Evolutionary conservation across 495 filamentous ascomycete genomes (phyloP), one percentile per base, ranked within the genome.

Genomic region (Letharia columbiana): DNA sequence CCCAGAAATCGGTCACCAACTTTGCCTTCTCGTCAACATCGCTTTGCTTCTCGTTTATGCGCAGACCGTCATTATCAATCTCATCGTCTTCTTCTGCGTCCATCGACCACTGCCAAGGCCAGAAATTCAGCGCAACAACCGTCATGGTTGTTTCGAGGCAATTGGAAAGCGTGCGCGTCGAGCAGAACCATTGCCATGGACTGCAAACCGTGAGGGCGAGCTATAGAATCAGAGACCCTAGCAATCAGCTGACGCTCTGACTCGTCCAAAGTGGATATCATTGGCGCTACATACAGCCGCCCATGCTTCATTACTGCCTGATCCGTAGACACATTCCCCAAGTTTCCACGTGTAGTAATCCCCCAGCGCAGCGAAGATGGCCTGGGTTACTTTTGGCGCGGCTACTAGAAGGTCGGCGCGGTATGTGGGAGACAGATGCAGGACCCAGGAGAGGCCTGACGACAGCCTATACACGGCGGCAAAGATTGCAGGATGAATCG

Each of bases 121-220:
- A 98, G 64, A 86, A 83, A 69, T 84, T 83, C 20, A 97, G 77
- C 8, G 92, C 94, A 63, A 85, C 79, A 64, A 90, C 80, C 18
- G 94, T 97, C 67, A 99, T 72, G 5, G 88, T 90, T 1, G 90
- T 95, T 78, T 99, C 94, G 12, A 96, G 77, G 63, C 87, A 94
- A 76, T 98, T 99, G 50, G 92, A 97, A 62, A 99, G 84, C 0
- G 94, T 96, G 64, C 94, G 83, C 3, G 91, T 95, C 0, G 92
- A 92, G 74, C 89, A 95, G 75, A 95, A 97, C 89, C 89, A 99
- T 74, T 97, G 91, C 91, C 95, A 99, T 23, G 94, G 91, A 72
- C 86, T 98, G 68, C 89, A 76, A 41, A 92, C 76, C 3, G 89
- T 88, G 75, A 95, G 82, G 37, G 84, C 73, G 62, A 84, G 75